phyloP scores from a whole-genome alignment of 257 asterid species.

The Paraleonurus japonicus region DNA sequence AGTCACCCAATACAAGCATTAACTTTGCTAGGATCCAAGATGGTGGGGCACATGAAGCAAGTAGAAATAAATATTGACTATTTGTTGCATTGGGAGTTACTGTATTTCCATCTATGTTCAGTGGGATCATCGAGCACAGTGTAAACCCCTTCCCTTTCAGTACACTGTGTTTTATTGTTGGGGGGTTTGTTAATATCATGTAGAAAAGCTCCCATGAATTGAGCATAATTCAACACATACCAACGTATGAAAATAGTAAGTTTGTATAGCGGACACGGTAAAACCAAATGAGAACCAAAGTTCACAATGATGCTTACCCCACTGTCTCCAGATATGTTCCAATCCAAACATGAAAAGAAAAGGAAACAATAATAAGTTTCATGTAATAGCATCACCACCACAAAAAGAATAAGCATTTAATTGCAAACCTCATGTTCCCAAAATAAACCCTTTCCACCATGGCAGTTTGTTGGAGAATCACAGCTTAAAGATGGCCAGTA shows the following conservation, averaged over 20 bases:
- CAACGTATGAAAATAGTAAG: background rate
- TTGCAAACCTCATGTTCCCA: conserved; percentile 92
- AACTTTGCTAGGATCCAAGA: no score
- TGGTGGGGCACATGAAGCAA: no score
- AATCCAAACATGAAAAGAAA: conserved; percentile 39
- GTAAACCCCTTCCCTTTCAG: background rate
- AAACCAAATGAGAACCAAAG: conserved; percentile 19
- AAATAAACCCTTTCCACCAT: conserved; percentile 70
- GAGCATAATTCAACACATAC: background rate
- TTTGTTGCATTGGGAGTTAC: no score
- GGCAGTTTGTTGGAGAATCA: conserved; percentile 60
- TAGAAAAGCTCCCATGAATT: background rate
- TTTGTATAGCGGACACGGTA: conserved; percentile 17
- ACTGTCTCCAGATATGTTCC: conserved; percentile 54
- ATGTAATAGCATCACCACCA: conserved; percentile 24
- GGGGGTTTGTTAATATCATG: background rate
- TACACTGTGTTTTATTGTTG: no score
- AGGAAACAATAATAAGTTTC: conserved; percentile 41
- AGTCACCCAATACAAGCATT: no score
- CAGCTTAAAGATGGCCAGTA: conserved; percentile 93
- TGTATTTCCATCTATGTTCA: background rate
- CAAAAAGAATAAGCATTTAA: conserved; percentile 9
- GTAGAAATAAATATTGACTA: no score
- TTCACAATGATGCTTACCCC: conserved; percentile 62
- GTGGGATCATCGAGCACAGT: background rate